Base-by-base conservation (phyloP, 139 green algal species). In the Chlamydomonas urium region DNA sequence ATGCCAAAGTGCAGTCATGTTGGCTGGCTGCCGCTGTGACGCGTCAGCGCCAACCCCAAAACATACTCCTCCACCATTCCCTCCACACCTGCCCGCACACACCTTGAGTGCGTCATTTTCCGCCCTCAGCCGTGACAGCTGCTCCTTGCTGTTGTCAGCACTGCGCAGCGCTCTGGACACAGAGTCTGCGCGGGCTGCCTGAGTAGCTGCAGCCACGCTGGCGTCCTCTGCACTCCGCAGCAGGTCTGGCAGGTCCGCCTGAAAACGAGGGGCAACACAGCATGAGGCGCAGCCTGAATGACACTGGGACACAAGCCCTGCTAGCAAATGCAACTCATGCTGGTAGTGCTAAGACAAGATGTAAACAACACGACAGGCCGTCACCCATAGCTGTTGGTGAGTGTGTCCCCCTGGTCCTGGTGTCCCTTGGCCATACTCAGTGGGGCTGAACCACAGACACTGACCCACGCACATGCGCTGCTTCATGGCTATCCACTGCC, bases 31-130 rank as follows among this genome's bases (percentile, higher is more conserved):
- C n/a, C n/a, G n/a, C n/a, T n/a, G n/a, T n/a, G n/a, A n/a, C n/a
- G n/a, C n/a, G n/a, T n/a, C n/a, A n/a, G n/a, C n/a, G n/a, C n/a
- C n/a, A n/a, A n/a, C 45, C 45, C 45, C 45, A 53, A 53, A 53
- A 17, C 45, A 53, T 23, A 59, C 65, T 47, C 33, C 24, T 38
- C 8, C 36, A n/a, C n/a, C n/a, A n/a, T n/a, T n/a, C n/a, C n/a
- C n/a, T n/a, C n/a, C n/a, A n/a, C n/a, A n/a, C 65, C 53, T 69
- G 89, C 31, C 70, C 93, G 74, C 74, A 93, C 33, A n/a, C 33
- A 68, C 60, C 60, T 68, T 68, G 60, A 95, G 77, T 2, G 88
- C 86, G 10, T 88, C 79, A 66, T 95, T 95, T 80, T 94, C 89
- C 1, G 76, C 76, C 59, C 66, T 71, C 24, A 76, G 59, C 65